Evolutionary conservation across 1,284 basidiomycete species (phyloP).

Genomic region (Meira miltonrushii): DNA sequence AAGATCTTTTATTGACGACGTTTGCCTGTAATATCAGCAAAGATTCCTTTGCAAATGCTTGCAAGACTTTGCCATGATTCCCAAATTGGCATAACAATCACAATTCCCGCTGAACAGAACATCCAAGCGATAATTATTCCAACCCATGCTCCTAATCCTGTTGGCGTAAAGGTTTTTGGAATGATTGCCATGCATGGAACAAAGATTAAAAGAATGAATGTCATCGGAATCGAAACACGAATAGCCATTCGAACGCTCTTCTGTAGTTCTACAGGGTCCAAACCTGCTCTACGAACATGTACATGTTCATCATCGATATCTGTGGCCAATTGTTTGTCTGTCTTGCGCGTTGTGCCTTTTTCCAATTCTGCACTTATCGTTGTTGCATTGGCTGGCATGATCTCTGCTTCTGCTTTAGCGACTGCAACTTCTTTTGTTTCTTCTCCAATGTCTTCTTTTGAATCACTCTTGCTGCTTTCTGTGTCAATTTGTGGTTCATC

Average conservation of each 20-base stretch:
- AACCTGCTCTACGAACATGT: conserved; percentile 16
- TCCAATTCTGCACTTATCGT: background rate
- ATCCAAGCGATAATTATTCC: conserved; percentile 70
- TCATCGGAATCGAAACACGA: conserved; percentile 26
- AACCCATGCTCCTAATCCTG: conserved; percentile 44
- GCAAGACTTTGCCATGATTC: conserved; percentile 68
- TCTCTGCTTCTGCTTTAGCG: conserved; percentile 14
- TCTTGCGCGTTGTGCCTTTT: background rate
- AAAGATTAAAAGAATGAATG: conserved; percentile 33
- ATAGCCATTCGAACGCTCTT: conserved; percentile 17
- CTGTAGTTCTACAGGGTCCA: background rate
- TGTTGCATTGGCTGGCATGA: conserved; percentile 2
- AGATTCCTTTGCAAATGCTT: conserved; percentile 62
- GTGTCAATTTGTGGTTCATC: conserved; percentile 19
- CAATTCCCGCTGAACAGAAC: conserved; percentile 60
- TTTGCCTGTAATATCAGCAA: conserved; percentile 42
- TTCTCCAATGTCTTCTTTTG: background rate
- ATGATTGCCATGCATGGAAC: conserved; percentile 38
- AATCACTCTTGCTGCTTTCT: background rate
- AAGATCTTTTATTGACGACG: background rate
- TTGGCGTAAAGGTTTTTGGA: conserved; percentile 31
- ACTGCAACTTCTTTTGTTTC: too few species aligned
- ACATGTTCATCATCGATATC: background rate
- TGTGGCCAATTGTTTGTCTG: background rate
- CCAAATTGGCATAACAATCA: conserved; percentile 77